A percentile compares a stretch with the other conserved stretches of the same genome.
Conservation (phyloP, 2,329 filamentous ascomycete genomes). For the Hymenoscyphus salicellus region DNA sequence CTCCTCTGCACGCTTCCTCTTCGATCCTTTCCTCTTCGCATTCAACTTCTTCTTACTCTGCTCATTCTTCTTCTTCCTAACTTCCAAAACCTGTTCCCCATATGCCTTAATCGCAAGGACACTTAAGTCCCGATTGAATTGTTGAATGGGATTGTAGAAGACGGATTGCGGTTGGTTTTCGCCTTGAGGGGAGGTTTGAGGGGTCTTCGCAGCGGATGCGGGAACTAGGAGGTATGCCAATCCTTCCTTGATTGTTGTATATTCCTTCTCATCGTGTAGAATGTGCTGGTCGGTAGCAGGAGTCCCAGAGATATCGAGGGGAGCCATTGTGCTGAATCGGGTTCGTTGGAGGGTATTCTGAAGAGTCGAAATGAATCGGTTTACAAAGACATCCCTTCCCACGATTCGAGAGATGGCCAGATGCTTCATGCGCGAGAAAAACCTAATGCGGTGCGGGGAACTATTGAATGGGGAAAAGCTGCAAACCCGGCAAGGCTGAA, state of each 20-base stretch:
- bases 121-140: slow-evolving; percentile 95
- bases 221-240: slow-evolving; percentile 66
- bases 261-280: slow-evolving; percentile 49
- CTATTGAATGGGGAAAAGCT: background rate
- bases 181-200: slow-evolving; percentile 46
- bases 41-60: slow-evolving; percentile 37
- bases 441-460: background rate
- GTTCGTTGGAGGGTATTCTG: background rate
- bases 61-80: slow-evolving; percentile 43
- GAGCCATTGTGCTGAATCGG: slow-evolving; percentile 6
- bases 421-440: slow-evolving; percentile 1
- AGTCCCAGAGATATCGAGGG: slow-evolving; percentile 30
- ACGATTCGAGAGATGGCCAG: background rate
- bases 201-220: slow-evolving; percentile 45
- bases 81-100: slow-evolving; percentile 63
- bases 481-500: background rate
- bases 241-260: slow-evolving; percentile 63
- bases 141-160: slow-evolving; percentile 98
- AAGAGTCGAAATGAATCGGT: background rate
- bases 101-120: slow-evolving; percentile 89
- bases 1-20: slow-evolving; percentile 45
- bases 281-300: slow-evolving; percentile 34
- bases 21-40: slow-evolving; percentile 45
- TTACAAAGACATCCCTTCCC: background rate
- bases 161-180: slow-evolving; percentile 70